Evolutionary conservation across 768 basidiomycete species (phyloP).

Genomic region (Macrolepiota albuminosa): DNA sequence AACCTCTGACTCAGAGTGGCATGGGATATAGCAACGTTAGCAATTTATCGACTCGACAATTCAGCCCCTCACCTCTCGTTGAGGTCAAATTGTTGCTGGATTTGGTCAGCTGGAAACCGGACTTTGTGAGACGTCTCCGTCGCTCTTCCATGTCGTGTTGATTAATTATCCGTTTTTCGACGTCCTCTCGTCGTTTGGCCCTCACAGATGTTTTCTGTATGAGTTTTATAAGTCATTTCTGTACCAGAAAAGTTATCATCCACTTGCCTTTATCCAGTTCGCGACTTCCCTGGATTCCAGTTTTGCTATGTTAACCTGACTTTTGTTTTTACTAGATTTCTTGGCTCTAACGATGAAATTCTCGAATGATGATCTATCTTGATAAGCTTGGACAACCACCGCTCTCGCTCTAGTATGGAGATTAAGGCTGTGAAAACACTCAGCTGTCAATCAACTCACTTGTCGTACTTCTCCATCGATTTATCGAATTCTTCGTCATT

Average conservation of each 20-base stretch:
- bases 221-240: too few species aligned
- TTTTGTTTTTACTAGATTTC: neutral
- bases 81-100: too few species aligned
- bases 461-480: neutral
- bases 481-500: neutral
- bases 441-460: neutral
- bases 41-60: too few species aligned
- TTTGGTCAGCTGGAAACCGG: neutral
- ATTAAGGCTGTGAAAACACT: neutral
- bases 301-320: neutral
- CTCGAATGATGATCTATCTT: neutral
- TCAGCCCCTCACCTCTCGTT: neutral
- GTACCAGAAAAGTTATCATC: neutral
- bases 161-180: neutral
- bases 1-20: neutral
- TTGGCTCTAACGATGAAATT: neutral
- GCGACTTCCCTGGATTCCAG: neutral
- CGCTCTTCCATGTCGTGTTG: neutral
- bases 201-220: neutral
- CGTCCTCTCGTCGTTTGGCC: neutral
- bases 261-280: neutral
- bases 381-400: neutral
- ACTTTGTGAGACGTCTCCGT: too few species aligned
- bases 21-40: neutral
- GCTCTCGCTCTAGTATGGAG: neutral